These are phyloP conservation scores for Fraxinus baroniana DNA, from an alignment of 305 asterid species.

Conservation along the genomic window DNA sequence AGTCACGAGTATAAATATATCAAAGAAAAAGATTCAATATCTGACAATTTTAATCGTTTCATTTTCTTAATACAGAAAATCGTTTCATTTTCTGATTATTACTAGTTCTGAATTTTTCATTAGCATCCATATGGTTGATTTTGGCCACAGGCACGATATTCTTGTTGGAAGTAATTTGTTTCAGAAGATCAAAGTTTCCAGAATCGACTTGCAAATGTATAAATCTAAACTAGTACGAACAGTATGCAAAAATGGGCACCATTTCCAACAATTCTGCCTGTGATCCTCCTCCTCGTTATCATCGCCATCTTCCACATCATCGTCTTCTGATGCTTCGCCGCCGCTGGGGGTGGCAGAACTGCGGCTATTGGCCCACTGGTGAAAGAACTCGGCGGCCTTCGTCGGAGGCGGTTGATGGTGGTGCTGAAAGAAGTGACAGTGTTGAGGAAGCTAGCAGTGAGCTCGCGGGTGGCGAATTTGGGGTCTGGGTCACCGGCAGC, in stretches of 20 bases:
- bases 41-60: background rate
- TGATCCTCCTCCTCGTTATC: slow-evolving; percentile 28
- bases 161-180: slow-evolving; percentile 44
- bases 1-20: background rate
- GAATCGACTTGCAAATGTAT: no score
- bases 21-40: background rate
- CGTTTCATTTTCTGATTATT: slow-evolving; percentile 35
- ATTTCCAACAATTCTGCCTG: no score
- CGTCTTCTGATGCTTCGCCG: slow-evolving; percentile 48
- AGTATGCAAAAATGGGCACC: no score
- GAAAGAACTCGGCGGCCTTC: slow-evolving; percentile 40
- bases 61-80: slow-evolving; percentile 27
- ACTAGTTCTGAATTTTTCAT: slow-evolving; percentile 24
- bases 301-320: slow-evolving; percentile 39
- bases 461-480: slow-evolving; percentile 62
- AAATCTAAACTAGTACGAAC: no score
- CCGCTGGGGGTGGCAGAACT: slow-evolving; percentile 45
- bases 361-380: slow-evolving; percentile 52
- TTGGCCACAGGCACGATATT: slow-evolving; percentile 38
- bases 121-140: slow-evolving; percentile 27
- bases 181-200: no score
- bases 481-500: slow-evolving; percentile 46
- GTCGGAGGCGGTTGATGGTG: slow-evolving; percentile 25
- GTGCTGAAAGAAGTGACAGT: slow-evolving; percentile 45
- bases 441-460: slow-evolving; percentile 59